Base-by-base conservation (phyloP, 495 filamentous ascomycete species). In the Podospora conica region DNA sequence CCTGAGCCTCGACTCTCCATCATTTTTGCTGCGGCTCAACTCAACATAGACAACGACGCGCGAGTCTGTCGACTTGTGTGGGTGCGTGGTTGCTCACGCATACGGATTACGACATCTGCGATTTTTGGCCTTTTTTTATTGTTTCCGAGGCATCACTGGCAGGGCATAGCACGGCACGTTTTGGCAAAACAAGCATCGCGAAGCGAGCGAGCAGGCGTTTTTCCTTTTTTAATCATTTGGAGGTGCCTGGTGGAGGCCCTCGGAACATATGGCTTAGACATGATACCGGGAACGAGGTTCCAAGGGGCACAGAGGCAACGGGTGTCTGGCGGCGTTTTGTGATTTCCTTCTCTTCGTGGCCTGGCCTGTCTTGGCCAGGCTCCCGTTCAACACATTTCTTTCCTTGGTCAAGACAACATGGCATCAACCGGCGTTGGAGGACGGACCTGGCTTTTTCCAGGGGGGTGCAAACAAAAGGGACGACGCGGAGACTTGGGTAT, bases 391-490 rank as follows among this genome's bases (percentile, higher is more conserved):
- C 60, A 53, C 60, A 61, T 40, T 61, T 53, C 10, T 53, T 53
- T 61, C n/a, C 24, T 40, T 61, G 40, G 60, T 53, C 21, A 61
- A 61, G 18, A 23, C 23, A 33, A 58, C 55, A 58, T 58, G 28
- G 63, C 63, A 64, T 64, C 10, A 58, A 58, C 63, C 24, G 63
- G 63, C 57, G 63, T 64, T 64, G 54, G 63, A 57, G 54, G 55
- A 55, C 9, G 18, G 22, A n/a, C 28, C 40, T 57, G 57, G 53
- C 18, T 56, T 27, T 53, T 20, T 21, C 1, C 21, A 40, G 40
- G 20, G 23, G 55, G 29, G 29, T 23, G 29, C 54, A 53, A 53
- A 63, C 40, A 48, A 48, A 48, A 48, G 40, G 40, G 40, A 48
- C 40, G 40, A 48, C 40, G 40, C 18, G 40, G 40, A 48, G 40